A percentile compares a stretch with the other conserved stretches of the same genome.
Conservation (phyloP, 2,329 filamentous ascomycete genomes). For the Dryadomyces quercivorus region DNA sequence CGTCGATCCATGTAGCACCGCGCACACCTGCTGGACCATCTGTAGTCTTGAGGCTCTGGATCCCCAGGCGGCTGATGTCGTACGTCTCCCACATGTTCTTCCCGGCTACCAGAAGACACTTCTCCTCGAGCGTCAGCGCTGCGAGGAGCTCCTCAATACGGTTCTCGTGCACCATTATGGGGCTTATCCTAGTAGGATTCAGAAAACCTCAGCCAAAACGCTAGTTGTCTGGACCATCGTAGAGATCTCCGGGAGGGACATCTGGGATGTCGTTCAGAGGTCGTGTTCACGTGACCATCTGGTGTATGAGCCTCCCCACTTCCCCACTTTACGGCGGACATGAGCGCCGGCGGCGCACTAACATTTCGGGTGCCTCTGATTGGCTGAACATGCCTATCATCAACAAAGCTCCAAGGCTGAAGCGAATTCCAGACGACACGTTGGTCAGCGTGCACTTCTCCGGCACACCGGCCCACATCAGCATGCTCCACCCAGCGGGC, state of each 20-base stretch:
- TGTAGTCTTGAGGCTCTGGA: conserved; percentile 20
- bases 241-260: neutral
- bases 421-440: neutral
- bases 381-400: neutral
- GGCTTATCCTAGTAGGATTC: too few species aligned
- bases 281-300: neutral
- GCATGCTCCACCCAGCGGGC: neutral
- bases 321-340: neutral
- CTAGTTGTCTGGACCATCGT: neutral
- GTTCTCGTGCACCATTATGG: neutral
- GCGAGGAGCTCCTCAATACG: neutral
- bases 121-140: conserved; percentile 1
- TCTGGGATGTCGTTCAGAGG: neutral
- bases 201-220: too few species aligned
- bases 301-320: neutral
- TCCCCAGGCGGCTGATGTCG: conserved; percentile 15
- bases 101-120: conserved; percentile 13
- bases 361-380: neutral
- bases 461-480: neutral
- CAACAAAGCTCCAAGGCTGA: neutral
- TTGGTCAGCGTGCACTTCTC: neutral
- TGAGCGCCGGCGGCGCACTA: neutral
- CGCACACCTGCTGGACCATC: conserved; percentile 23
- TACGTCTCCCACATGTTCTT: conserved; percentile 19
- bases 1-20: conserved; percentile 18